Conservation (phyloP, 495 filamentous ascomycete genomes). For the Daldinia grandis region DNA sequence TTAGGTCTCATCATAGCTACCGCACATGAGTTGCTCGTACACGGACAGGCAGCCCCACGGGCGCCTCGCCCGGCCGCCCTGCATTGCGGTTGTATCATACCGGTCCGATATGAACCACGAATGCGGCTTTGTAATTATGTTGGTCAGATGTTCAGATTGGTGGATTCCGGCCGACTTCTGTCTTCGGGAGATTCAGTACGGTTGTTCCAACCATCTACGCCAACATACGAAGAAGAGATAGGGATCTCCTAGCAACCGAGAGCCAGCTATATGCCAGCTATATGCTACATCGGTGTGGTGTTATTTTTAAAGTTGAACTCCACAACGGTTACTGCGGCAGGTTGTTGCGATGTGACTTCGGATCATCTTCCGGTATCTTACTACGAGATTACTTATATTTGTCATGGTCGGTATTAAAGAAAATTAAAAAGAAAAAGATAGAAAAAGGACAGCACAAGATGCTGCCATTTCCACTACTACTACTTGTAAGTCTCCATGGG, state of each 20-base stretch:
- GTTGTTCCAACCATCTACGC: constrained; percentile 8
- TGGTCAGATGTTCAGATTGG: constrained; percentile 14
- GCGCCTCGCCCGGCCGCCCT: constrained; percentile 27
- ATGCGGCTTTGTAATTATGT: constrained; percentile 33
- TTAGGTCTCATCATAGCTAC: constrained; percentile 29
- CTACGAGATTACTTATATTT: constrained; percentile 36
- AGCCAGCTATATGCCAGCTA: background rate
- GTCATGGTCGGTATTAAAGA: constrained; percentile 36
- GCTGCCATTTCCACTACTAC: background rate
- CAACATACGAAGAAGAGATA: constrained; percentile 11
- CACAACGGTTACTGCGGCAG: constrained; percentile 24
- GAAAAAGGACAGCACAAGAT: background rate
- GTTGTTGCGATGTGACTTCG: constrained; percentile 42
- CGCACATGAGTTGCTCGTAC: constrained; percentile 12
- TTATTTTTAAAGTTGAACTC: constrained; percentile 26
- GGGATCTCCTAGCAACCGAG: constrained; percentile 13
- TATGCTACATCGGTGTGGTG: constrained; percentile 28
- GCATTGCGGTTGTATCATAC: constrained; percentile 29
- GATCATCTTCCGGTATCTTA: constrained; percentile 36
- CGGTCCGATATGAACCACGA: constrained; percentile 36
- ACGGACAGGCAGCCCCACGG: constrained; percentile 18
- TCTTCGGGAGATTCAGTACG: constrained; percentile 26
- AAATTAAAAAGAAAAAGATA: no score
- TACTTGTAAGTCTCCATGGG: background rate
- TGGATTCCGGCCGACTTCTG: constrained; percentile 23